phyloP scores from a whole-genome alignment of 306 rosid genomes.

The Hylodesmum podocarpum region DNA sequence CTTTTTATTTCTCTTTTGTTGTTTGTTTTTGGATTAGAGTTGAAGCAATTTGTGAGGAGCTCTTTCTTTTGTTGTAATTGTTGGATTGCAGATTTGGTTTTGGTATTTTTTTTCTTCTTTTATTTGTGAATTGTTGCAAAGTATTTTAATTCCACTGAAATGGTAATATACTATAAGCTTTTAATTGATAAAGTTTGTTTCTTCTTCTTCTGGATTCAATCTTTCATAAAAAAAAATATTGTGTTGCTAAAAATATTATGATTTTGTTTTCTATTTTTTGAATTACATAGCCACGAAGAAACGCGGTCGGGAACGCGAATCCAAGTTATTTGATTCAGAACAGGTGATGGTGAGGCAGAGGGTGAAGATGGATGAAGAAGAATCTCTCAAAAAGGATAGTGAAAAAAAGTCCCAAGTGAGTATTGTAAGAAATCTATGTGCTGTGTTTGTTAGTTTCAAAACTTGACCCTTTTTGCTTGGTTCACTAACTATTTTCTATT shows the following conservation, averaged over 20 bases:
- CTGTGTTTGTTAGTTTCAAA: conserved; percentile 13
- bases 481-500: conserved; percentile 15
- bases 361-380: conserved; percentile 35
- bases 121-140: conserved; percentile 10
- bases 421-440: conserved; percentile 34
- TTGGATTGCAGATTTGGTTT: conserved; percentile 34
- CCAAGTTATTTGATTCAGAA: conserved; percentile 50
- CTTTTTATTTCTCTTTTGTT: neutral
- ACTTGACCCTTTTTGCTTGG: conserved; percentile 21
- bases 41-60: conserved; percentile 42
- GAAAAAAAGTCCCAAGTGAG: conserved; percentile 50
- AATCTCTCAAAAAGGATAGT: conserved; percentile 41
- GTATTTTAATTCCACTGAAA: conserved; percentile 25
- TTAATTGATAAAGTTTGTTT: conserved; percentile 22
- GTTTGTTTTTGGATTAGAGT: conserved; percentile 38
- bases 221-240: neutral
- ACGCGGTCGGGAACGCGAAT: conserved; percentile 62
- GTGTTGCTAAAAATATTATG: neutral
- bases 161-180: conserved; percentile 25
- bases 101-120: conserved; percentile 4
- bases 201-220: conserved; percentile 18
- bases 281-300: conserved; percentile 66
- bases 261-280: neutral
- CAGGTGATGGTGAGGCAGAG: conserved; percentile 51
- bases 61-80: conserved; percentile 30